Evolutionary conservation across 306 rosid species (phyloP).

Genomic region (Hippophae rhamnoides): DNA sequence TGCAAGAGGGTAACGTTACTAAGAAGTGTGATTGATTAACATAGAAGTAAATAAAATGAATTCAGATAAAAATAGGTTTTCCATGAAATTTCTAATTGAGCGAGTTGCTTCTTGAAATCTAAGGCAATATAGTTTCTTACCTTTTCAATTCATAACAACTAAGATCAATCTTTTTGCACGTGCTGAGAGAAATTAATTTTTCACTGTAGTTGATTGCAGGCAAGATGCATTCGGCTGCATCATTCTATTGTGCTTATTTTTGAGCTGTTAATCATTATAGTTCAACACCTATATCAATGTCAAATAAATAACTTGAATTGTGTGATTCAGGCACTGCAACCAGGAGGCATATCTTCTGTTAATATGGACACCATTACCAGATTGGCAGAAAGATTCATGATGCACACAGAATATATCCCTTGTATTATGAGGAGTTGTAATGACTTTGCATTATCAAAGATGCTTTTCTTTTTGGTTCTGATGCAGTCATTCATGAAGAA

Average conservation of each 20-base stretch:
- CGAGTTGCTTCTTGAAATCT: no score
- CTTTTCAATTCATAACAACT: no score
- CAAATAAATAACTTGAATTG: neutral
- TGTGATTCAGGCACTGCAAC: constrained; percentile 26
- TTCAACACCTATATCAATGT: neutral
- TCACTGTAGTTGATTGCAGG: no score
- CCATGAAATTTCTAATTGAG: no score
- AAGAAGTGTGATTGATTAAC: no score
- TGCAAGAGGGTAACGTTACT: no score
- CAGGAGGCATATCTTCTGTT: constrained; percentile 42
- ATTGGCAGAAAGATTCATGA: constrained; percentile 54
- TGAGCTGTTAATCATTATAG: neutral
- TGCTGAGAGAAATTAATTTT: no score
- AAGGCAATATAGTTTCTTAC: no score
- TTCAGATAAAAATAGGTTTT: no score
- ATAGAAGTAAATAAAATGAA: no score
- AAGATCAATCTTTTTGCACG: no score
- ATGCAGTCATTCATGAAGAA: constrained; percentile 42
- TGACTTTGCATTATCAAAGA: constrained; percentile 52
- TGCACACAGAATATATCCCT: constrained; percentile 35
- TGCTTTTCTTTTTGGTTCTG: constrained; percentile 50
- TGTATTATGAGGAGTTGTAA: constrained; percentile 51
- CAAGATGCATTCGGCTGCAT: neutral
- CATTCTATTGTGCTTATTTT: constrained; percentile 1
- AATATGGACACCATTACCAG: constrained; percentile 47